Evolutionary conservation across 2,329 filamentous ascomycete genomes (phyloP), one percentile per base, ranked within the genome.

Genomic region (Calonectria pauciramosa): DNA sequence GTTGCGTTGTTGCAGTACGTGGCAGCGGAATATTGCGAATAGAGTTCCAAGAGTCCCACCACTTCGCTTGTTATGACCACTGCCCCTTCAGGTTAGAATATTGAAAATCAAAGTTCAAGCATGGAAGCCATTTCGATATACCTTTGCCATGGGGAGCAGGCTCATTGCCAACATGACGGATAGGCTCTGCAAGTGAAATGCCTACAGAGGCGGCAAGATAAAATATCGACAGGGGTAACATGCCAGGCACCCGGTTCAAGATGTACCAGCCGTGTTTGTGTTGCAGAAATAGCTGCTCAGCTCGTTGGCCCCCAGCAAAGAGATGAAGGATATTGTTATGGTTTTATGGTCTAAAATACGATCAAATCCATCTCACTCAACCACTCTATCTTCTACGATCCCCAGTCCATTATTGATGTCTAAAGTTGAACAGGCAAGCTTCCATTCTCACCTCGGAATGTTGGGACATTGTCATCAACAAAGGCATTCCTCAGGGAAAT

Each of bases 1-100:
- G 79, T 83, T 2, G 86, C 81, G 66, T 82, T 85, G 82, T 91
- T 91, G 85, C 90, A 92, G 82, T 90, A 91, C 3, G 87, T 84
- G 3, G 90, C 88, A 2, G 84, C 87, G 3, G 89, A 83, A 77
- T 90, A 90, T 81, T 92, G 86, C 34, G 86, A 84, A 77, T 86
- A 91, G 78, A 89, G 52, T 1, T 36, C 16, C 32, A 59, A 20
- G 16, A 23, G 9, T 9, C 32, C 30, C 18, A 59, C 30, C 1
- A 36, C 52, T 13, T 18, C 32, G 8, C 4, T 6, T 13, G 30
- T 59, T 10, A 59, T 23, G 16, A 18, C 20, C 9, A 34, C 52
- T 59, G 14, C 1, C 8, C 2, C 8, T 36, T 11, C 3, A 23
- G 11, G 20, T 59, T 16, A 59, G 52, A 20, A 34, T 34, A 23